phyloP scores from a whole-genome alignment of 768 basidiomycete species.

The Asterophora parasitica region DNA sequence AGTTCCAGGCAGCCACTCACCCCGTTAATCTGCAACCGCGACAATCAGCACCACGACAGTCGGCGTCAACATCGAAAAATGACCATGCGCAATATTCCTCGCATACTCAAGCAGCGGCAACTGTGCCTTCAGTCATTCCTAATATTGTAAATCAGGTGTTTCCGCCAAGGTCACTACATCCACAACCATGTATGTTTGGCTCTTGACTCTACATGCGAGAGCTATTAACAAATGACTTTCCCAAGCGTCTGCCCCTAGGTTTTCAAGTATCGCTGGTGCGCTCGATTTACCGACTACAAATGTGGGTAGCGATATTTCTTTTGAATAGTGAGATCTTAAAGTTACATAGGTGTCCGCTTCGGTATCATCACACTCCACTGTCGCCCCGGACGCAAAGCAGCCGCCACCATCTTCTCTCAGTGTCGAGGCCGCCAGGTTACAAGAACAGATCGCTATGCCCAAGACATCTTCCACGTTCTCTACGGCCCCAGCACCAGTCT shows the following conservation, averaged over 20 bases:
- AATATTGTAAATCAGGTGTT: slow-evolving; percentile 4
- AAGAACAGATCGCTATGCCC: not conserved
- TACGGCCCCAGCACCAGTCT: not conserved
- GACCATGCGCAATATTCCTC: not conserved
- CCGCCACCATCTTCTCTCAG: not conserved
- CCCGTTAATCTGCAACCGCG: not conserved
- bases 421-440: not conserved
- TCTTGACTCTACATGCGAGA: not conserved
- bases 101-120: not conserved
- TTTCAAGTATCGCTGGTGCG: slow-evolving; percentile 3
- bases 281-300: not conserved
- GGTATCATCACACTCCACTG: not conserved
- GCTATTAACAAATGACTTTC: not conserved
- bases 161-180: not conserved
- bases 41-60: not conserved
- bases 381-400: not conserved
- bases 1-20: not conserved
- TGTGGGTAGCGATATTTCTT: not conserved
- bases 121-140: not conserved
- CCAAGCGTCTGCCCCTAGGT: slow-evolving; percentile 4
- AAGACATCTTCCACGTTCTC: not conserved
- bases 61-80: not conserved
- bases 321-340: not conserved
- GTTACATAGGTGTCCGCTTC: not conserved
- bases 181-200: slow-evolving; percentile 1